Percentiles rank a stretch among this genome's conserved stretches.
Conservation (phyloP, 1,139 yeast genomes). For the Scheffersomyces stambukii region DNA sequence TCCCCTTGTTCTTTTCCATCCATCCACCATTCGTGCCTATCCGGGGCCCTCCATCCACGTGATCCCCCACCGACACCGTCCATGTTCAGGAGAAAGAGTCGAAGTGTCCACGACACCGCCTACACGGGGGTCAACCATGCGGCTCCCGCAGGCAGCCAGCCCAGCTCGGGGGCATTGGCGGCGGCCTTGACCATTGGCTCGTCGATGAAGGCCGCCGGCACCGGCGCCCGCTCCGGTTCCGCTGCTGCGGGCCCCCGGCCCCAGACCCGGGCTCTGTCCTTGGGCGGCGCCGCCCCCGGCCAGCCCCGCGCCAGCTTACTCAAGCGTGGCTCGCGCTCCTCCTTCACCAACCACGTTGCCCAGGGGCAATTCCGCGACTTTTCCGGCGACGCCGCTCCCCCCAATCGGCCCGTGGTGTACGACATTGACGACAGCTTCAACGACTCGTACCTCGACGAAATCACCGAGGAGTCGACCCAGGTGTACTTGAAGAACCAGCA, state of each 20-base stretch:
- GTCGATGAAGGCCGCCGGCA: slow-evolving; percentile 9
- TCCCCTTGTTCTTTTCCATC: no score
- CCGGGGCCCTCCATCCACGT: no score
- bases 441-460: slow-evolving; percentile 27
- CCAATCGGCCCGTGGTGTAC: slow-evolving; percentile 11
- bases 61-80: not conserved
- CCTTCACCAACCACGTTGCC: slow-evolving; percentile 12
- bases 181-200: slow-evolving; percentile 47
- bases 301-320: slow-evolving; percentile 13
- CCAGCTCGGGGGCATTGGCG: slow-evolving; percentile 40
- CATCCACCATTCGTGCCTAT: no score
- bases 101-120: slow-evolving; percentile 29
- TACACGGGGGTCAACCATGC: slow-evolving; percentile 45
- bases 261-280: slow-evolving; percentile 12
- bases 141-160: slow-evolving; percentile 31
- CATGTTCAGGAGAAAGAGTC: slow-evolving; percentile 25
- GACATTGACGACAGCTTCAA: slow-evolving; percentile 29
- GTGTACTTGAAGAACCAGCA: slow-evolving; percentile 19
- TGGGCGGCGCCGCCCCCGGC: slow-evolving; percentile 6
- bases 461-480: slow-evolving; percentile 20
- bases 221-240: no score
- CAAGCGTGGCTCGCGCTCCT: slow-evolving; percentile 13
- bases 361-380: no score
- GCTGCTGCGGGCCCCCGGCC: slow-evolving; percentile 5
- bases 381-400: slow-evolving; percentile 7